Evolutionary conservation across 140 eudicot species (phyloP).

Genomic region (Ambrosia hybrid): DNA sequence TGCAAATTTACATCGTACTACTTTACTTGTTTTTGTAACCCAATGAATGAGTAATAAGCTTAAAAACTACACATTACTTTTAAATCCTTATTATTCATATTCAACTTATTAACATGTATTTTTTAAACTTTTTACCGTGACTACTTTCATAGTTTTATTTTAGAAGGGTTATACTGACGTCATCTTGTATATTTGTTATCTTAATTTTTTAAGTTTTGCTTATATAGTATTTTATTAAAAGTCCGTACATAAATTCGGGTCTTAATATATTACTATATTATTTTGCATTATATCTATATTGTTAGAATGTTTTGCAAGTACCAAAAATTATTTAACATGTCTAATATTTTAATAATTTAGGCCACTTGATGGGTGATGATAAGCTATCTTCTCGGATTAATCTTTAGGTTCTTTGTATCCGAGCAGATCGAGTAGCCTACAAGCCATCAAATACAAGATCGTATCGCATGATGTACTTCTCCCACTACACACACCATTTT

Average conservation of each 20-base stretch:
- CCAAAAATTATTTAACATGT: background rate
- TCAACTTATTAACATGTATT: too few relatives aligned
- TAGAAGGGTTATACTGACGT: too few relatives aligned
- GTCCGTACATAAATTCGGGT: too few relatives aligned
- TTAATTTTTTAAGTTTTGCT: too few relatives aligned
- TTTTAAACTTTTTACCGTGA: too few relatives aligned
- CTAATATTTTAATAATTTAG: background rate
- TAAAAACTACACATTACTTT: constrained; percentile 19
- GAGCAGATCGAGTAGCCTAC: constrained; percentile 21
- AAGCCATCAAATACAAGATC: constrained; percentile 25
- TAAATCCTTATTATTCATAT: background rate
- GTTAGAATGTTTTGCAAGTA: background rate
- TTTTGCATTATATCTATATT: background rate
- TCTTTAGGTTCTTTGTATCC: constrained; percentile 43
- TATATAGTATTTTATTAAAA: too few relatives aligned
- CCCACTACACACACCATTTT: background rate
- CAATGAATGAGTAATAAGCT: constrained; percentile 6
- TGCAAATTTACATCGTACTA: constrained; percentile 3
- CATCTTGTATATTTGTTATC: too few relatives aligned
- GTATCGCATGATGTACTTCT: constrained; percentile 20
- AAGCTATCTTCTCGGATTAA: constrained; percentile 34
- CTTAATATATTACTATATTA: too few relatives aligned
- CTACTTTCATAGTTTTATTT: too few relatives aligned
- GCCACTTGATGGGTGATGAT: constrained; percentile 43
- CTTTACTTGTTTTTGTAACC: constrained; percentile 27